These are phyloP conservation scores for Chrysoporthe austroafricana DNA, from an alignment of 2,329 filamentous ascomycete genomes.

Conservation along the genomic window DNA sequence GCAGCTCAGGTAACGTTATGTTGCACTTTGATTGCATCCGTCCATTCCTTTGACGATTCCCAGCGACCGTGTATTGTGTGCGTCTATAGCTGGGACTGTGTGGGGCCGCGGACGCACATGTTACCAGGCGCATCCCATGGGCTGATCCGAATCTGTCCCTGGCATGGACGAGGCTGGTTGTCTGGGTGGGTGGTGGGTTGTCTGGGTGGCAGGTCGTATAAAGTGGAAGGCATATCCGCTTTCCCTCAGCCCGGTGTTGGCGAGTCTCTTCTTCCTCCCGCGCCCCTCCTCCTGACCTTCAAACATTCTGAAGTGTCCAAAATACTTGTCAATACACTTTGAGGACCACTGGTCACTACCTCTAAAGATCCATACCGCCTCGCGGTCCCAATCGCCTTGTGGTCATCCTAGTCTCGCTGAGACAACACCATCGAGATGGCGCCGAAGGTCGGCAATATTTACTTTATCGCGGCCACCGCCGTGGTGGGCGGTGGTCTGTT, in stretches of 20 bases:
- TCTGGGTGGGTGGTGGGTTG: background rate
- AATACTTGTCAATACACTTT: slow-evolving; percentile 1
- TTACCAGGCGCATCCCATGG: slow-evolving; percentile 14
- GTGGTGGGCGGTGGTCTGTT: slow-evolving; percentile 41
- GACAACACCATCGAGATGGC: slow-evolving; percentile 1
- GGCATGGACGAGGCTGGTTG: slow-evolving; percentile 5
- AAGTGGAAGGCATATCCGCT: slow-evolving; percentile 17
- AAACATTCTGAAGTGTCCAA: background rate
- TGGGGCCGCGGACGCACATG: background rate
- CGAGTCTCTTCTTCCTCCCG: background rate
- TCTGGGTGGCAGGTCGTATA: slow-evolving; percentile 16
- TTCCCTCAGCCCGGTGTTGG: background rate
- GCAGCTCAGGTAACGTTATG: slow-evolving; percentile 10
- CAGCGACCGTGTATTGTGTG: background rate
- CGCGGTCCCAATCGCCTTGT: background rate
- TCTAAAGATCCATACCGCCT: background rate
- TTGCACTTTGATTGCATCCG: slow-evolving; percentile 12
- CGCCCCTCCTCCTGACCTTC: background rate
- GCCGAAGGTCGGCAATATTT: slow-evolving; percentile 44
- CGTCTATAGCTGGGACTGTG: slow-evolving; percentile 12
- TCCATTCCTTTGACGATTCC: slow-evolving; percentile 12
- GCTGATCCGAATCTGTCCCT: slow-evolving; percentile 8
- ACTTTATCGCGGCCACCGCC: slow-evolving; percentile 47
- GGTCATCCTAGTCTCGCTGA: background rate
- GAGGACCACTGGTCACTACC: slow-evolving; percentile 2